Evolutionary conservation across 2,329 filamentous ascomycete species (phyloP), one percentile per base, ranked within the genome.

Genomic region (Coniosporium tulheliwenetii): DNA sequence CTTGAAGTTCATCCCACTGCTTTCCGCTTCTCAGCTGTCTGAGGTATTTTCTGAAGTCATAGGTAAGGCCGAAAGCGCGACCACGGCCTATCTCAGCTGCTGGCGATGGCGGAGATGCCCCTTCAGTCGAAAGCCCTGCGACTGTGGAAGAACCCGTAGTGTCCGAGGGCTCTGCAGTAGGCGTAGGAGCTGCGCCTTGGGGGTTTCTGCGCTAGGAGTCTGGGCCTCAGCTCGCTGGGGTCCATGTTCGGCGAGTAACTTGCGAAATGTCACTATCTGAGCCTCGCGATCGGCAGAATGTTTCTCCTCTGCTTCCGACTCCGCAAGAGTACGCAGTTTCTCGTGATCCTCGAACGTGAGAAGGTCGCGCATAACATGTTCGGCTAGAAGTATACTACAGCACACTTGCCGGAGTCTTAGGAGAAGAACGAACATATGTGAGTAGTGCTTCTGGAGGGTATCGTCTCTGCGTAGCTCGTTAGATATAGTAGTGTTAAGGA

Each of bases 361-460:
- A 0, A 71, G 49, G 14, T 65, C 57, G 29, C 58, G 55, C 30
- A 75, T 56, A 0, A 64, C 56, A 3, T 55, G 54, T 37, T 73
- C 64, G 0, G 67, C 54, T 34, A 70, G 57, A 1, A 75, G 57
- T 0, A 67, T 49, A 40, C 74, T 69, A 0, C 59, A 59, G 2
- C 64, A 65, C 10, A 74, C 57, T 57, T 74, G 71, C 4, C 72
- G 62, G 0, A 75, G 57, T 8, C 64, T 58, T 1, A 70, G 49
- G 5, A 73, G 51, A 62, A 74, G 64, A 2, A 63, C 59, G 30
- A 69, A 52, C 2, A 64, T 60, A 40, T 64, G 62, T 26, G 46
- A 52, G 40, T 59, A 64, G 14, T 62, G 55, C 5, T 52, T 54
- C 5, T 58, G 50, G 2, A 60, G 31, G 1, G 48, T 44, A 2